A percentile compares a stretch with the other conserved stretches of the same genome.
These are phyloP conservation scores for Emericellopsis terricola DNA, from an alignment of 495 filamentous ascomycete genomes.

Conservation along the genomic window DNA sequence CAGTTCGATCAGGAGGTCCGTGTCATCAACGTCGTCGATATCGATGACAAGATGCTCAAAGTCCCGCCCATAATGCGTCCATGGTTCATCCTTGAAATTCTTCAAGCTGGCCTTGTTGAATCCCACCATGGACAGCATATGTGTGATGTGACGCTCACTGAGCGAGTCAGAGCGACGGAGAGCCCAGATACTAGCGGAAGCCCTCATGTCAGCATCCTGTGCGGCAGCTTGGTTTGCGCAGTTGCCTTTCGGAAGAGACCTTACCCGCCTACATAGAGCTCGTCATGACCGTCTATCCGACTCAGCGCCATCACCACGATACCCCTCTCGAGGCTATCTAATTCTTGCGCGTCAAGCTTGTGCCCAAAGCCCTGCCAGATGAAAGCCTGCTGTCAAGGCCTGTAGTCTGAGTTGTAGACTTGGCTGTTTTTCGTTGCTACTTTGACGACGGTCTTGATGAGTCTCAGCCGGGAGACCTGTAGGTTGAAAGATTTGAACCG, in stretches of 20 bases:
- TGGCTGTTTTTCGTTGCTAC: too few relatives aligned
- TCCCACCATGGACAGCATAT: constrained; percentile 69
- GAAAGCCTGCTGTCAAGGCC: too few relatives aligned
- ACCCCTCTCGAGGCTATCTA: neutral
- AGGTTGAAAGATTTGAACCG: too few relatives aligned
- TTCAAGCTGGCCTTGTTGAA: constrained; percentile 32
- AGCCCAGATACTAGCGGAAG: constrained; percentile 46
- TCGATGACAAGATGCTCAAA: constrained; percentile 62
- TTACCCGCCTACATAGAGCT: constrained; percentile 76
- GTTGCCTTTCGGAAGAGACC: constrained; percentile 9
- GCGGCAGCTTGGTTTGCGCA: constrained; percentile 1
- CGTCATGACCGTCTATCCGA: constrained; percentile 46
- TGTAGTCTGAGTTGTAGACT: too few relatives aligned
- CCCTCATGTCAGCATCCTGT: neutral
- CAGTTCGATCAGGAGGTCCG: constrained; percentile 70
- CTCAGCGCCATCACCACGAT: constrained; percentile 13
- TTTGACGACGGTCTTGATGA: too few relatives aligned
- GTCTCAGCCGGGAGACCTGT: too few relatives aligned
- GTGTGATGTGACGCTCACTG: constrained; percentile 59
- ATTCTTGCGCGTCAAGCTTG: neutral
- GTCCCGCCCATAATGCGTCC: constrained; percentile 21
- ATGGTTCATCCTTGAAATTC: constrained; percentile 16
- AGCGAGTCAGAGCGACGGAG: constrained; percentile 50
- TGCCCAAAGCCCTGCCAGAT: constrained; percentile 1
- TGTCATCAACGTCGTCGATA: constrained; percentile 74